These are phyloP conservation scores for Microcyclospora tardicrescens DNA, from an alignment of 2,329 filamentous ascomycete species.

Conservation along the genomic window DNA sequence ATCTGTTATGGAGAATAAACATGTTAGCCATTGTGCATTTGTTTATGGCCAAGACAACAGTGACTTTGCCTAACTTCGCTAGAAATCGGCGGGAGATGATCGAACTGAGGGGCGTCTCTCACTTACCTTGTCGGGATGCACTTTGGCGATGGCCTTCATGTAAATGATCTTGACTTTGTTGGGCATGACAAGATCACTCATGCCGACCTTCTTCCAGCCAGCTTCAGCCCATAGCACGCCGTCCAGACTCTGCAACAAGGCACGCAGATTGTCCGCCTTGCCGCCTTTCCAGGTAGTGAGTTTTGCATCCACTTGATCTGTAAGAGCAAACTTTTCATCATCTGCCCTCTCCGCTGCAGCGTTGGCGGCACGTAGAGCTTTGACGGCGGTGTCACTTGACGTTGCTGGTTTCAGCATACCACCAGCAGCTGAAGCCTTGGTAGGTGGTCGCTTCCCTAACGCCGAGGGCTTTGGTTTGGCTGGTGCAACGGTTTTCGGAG, in stretches of 20 bases:
- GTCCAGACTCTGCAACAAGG: constrained; percentile 75
- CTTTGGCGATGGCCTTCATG: constrained; percentile 98
- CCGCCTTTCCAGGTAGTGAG: constrained; percentile 75
- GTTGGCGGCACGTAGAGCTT: constrained; percentile 70
- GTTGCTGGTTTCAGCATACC: constrained; percentile 16
- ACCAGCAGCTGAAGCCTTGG: constrained; percentile 14
- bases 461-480: constrained; percentile 38
- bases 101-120: neutral
- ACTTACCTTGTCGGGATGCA: constrained; percentile 93
- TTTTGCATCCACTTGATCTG: constrained; percentile 71
- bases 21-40: constrained; percentile 6
- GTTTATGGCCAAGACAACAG: neutral
- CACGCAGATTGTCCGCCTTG: constrained; percentile 84
- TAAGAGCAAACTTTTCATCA: constrained; percentile 81
- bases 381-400: constrained; percentile 56
- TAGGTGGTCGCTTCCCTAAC: constrained; percentile 6
- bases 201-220: constrained; percentile 91
- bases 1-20: constrained; percentile 33
- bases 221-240: constrained; percentile 80
- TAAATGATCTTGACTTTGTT: constrained; percentile 95
- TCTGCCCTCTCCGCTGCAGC: constrained; percentile 73
- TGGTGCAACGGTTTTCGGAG: constrained; percentile 31
- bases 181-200: constrained; percentile 84
- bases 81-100: neutral
- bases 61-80: neutral